A percentile compares a stretch with the other conserved stretches of the same genome.
Evolutionary conservation across 768 basidiomycete species (phyloP).

Genomic region (Leucocoprinus leucothites): DNA sequence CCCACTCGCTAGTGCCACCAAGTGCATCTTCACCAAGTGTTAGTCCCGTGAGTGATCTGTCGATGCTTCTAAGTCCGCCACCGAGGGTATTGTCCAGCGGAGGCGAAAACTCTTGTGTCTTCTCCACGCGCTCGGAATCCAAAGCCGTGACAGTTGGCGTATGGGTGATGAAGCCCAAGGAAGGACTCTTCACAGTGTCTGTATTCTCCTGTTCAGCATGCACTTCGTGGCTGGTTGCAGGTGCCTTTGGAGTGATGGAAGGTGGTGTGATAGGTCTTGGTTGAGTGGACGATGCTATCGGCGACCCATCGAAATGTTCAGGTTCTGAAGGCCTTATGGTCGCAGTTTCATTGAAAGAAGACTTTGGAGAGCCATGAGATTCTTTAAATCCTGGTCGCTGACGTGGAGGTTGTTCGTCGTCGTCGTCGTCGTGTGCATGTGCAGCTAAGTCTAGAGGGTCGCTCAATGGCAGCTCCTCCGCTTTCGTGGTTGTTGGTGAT

Average conservation of each 20-base stretch:
- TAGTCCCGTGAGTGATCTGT: constrained; percentile 34
- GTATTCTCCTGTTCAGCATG: neutral
- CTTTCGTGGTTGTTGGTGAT: constrained; percentile 13
- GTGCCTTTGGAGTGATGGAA: neutral
- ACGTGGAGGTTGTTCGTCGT: constrained; percentile 27
- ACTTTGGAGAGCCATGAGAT: constrained; percentile 31
- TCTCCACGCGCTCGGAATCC: neutral
- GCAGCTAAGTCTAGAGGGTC: constrained; percentile 34
- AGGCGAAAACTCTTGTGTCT: constrained; percentile 27
- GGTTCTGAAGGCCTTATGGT: constrained; percentile 35
- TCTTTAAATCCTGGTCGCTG: constrained; percentile 54
- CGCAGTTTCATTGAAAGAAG: constrained; percentile 39
- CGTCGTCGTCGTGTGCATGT: constrained; percentile 28
- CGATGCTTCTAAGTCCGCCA: constrained; percentile 19
- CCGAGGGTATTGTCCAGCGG: constrained; percentile 30
- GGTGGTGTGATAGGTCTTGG: neutral
- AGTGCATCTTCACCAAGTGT: constrained; percentile 24
- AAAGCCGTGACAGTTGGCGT: neutral
- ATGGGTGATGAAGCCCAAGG: constrained; percentile 4
- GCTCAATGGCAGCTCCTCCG: constrained; percentile 18
- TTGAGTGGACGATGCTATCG: constrained; percentile 13
- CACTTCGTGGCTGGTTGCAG: neutral
- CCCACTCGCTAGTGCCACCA: constrained; percentile 8
- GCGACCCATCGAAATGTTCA: constrained; percentile 18
- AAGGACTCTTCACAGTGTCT: neutral